phyloP scores from a whole-genome alignment of 495 filamentous ascomycete genomes.

The Aspergillus biplanus region DNA sequence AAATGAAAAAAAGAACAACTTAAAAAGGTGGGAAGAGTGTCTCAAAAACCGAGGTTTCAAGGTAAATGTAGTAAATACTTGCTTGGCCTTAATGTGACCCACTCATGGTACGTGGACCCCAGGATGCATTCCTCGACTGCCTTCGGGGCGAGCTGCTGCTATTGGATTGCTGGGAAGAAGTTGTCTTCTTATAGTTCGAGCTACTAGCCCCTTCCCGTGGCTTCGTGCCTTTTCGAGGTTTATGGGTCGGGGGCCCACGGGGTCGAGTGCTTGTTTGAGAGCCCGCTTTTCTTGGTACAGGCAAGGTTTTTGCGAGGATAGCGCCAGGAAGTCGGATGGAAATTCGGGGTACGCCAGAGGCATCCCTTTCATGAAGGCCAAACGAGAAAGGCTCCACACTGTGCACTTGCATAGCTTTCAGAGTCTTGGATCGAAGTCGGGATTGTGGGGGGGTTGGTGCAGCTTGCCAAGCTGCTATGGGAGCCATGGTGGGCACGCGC shows the following conservation, averaged over 20 bases:
- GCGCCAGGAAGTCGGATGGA: conserved; percentile 43
- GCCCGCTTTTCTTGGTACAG: conserved; percentile 37
- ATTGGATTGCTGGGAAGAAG: conserved; percentile 31
- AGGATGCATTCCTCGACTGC: conserved; percentile 37
- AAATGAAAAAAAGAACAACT: conserved; percentile 12
- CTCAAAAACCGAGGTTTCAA: conserved; percentile 11
- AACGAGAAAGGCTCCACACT: conserved; percentile 42
- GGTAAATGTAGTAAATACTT: conserved; percentile 12
- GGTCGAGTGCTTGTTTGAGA: conserved; percentile 27
- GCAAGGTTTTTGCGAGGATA: conserved; percentile 31
- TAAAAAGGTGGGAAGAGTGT: conserved; percentile 15
- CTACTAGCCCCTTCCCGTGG: conserved; percentile 35
- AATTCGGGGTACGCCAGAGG: conserved; percentile 36
- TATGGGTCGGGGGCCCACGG: conserved; percentile 36
- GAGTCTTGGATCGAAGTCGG: conserved; percentile 36
- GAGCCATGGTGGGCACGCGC: conserved; percentile 63
- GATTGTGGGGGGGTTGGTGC: conserved; percentile 43
- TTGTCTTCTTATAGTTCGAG: conserved; percentile 32
- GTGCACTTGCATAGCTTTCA: conserved; percentile 45
- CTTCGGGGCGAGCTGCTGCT: conserved; percentile 33
- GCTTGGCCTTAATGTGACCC: conserved; percentile 25
- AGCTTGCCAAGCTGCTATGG: conserved; percentile 54
- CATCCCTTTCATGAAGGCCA: conserved; percentile 41
- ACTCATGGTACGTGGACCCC: conserved; percentile 34
- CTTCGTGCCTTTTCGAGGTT: conserved; percentile 41